Base-by-base conservation (phyloP, 768 basidiomycete species). In the Gymnopilus junonius region DNA sequence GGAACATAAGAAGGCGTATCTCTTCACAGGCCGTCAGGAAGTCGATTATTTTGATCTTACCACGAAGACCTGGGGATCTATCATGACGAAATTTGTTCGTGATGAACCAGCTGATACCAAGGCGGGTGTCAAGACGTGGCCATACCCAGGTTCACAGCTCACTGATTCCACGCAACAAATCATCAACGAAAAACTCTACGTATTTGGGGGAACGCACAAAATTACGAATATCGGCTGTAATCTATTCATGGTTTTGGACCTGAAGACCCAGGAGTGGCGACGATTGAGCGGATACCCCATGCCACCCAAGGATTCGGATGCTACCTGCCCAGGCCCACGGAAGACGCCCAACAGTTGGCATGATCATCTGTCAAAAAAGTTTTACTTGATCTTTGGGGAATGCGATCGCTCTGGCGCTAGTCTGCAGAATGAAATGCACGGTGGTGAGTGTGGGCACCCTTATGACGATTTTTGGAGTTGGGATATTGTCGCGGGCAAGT, bases 401-500 rank as follows among this genome's bases (percentile, higher is more conserved):
- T 76, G 75, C 17, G 76, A 79, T 63, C 72, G 78, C 8, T 58
- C 70, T 34, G 74, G 66, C 14, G 76, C 77, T 7, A 32, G 58
- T 17, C 62, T 75, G 31, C 40, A 58, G 7, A 55, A 64, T 0
- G 70, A 77, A 61, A 62, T 70, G 1, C 74, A 77, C 39, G 73
- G 70, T 12, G 58, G 40, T 15, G 59, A 55, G 11, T 15, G 42
- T 8, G 73, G 70, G 1, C 71, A 71, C 61, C 62, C 69, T 2
- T 75, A 75, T 58, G 69, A 70, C 27, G 79, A 79, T 64, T 66
- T 76, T 56, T 82, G 78, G 78, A 75, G 73, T 53, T 80, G 74
- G 74, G 70, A 73, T 58, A 67, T 80, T 17, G 53, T 62, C 10
- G 66, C 58, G 3, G 62, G 68, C 29, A 64, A 61, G 39, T 81